These are phyloP conservation scores for Annulohypoxylon bovei DNA, from an alignment of 495 filamentous ascomycete genomes.

Conservation along the genomic window DNA sequence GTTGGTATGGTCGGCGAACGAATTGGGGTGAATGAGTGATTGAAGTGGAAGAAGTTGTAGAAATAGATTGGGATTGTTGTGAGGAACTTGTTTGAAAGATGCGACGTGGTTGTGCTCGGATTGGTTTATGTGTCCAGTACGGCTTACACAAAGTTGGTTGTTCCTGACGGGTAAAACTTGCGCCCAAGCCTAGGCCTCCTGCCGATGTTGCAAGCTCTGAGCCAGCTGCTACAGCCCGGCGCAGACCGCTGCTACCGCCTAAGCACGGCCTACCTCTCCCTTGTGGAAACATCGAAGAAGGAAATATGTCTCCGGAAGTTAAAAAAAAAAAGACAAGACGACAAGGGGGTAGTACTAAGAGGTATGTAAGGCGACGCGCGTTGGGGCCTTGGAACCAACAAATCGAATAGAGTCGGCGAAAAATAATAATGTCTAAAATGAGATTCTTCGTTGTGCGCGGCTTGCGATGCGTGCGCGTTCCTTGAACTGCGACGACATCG, in stretches of 20 bases:
- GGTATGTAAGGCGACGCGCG: background rate
- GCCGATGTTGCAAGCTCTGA: conserved; percentile 24
- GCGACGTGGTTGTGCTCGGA: conserved; percentile 38
- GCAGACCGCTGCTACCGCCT: conserved; percentile 39
- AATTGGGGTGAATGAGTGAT: conserved; percentile 14
- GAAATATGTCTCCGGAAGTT: background rate
- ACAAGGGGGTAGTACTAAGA: background rate
- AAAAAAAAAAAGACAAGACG: background rate
- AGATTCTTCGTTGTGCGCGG: conserved; percentile 5
- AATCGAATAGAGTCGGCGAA: background rate
- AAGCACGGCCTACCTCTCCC: conserved; percentile 36
- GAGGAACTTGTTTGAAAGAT: conserved; percentile 49
- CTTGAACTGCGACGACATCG: conserved; percentile 36
- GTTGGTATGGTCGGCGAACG: conserved; percentile 24
- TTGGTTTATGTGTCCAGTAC: conserved; percentile 52
- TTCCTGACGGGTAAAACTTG: conserved; percentile 28
- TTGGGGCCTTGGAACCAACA: background rate
- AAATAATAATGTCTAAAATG: conserved; percentile 13
- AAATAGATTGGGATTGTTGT: conserved; percentile 3
- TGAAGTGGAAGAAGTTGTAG: conserved; percentile 5
- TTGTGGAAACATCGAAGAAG: conserved; percentile 37
- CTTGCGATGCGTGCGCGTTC: conserved; percentile 32
- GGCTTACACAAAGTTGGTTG: conserved; percentile 28
- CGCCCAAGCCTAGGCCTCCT: background rate
- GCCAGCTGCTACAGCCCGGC: conserved; percentile 46